Evolutionary conservation across 2,329 filamentous ascomycete species (phyloP), one percentile per base, ranked within the genome.

Genomic region (Pyricularia pennisetigena): DNA sequence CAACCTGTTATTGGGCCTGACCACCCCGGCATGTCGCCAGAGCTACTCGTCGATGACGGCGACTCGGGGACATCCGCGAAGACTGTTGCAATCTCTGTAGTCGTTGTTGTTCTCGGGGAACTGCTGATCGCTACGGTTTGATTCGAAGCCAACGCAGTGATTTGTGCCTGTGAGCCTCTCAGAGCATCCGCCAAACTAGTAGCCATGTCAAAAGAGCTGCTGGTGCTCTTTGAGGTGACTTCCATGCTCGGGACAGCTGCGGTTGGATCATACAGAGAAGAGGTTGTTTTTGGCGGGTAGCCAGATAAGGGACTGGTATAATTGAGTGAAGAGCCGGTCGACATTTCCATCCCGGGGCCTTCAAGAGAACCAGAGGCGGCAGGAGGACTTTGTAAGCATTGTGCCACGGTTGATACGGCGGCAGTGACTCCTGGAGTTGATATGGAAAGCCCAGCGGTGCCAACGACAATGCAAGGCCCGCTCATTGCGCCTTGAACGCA

Each of bases 381-480:
- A 6, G 16, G 29, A 23, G n/a, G 29, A 16, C 9, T 12, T 6
- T 35, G 23, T 20, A 32, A 41, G 30, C 35, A 35, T 24, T 24
- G 9, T 0, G n/a, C 35, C 23, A 16, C 41, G 20, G 23, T 57
- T 9, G 64, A 3, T 6, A 41, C 20, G 3, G 64, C 20, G 8
- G 64, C 20, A 9, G 32, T 54, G 26, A 41, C 35, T 24, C 16
- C 12, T 54, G 65, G 54, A 1, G 41, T 67, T 26, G 49, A 59
- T 41, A 23, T 61, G 5, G 41, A 29, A 29, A 32, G 24, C 24
- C 35, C 16, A 20, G 26, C 28, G 5, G 65, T 59, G 41, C 26
- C 41, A 49, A 24, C 35, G 41, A 67, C 49, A 28, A 59, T 35
- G 64, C 64, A 66, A n/a, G 64, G 64, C 8, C 64, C 64, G 23